A percentile compares a stretch with the other conserved stretches of the same genome.
These are phyloP conservation scores for Ogataea hybrid DNA, from an alignment of 1,139 yeast genomes.

Conservation along the genomic window DNA sequence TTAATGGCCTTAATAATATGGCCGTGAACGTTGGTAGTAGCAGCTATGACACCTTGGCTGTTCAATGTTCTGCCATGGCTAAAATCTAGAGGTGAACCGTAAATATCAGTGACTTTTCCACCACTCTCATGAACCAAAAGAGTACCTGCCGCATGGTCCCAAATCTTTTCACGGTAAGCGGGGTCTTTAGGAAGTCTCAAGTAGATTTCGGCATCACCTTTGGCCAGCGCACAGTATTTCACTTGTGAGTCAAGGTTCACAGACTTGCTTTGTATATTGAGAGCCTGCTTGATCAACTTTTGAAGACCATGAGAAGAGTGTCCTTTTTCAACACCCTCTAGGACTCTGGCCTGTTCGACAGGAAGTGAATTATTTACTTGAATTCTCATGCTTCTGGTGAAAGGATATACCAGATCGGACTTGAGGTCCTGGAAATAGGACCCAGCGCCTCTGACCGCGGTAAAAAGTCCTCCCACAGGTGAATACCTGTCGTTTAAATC, in stretches of 20 bases:
- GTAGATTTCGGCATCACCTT: slow-evolving; percentile 91
- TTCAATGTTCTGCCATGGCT: slow-evolving; percentile 80
- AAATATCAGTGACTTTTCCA: slow-evolving; percentile 82
- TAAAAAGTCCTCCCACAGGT: slow-evolving; percentile 64
- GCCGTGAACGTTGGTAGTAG: slow-evolving; percentile 61
- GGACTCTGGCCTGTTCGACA: slow-evolving; percentile 59
- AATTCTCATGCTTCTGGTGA: slow-evolving; percentile 35
- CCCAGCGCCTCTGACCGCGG: slow-evolving; percentile 75
- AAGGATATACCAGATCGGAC: slow-evolving; percentile 36
- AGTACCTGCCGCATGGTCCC: slow-evolving; percentile 99
- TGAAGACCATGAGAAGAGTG: slow-evolving; percentile 95
- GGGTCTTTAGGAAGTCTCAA: slow-evolving; percentile 79
- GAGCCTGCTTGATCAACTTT: slow-evolving; percentile 59
- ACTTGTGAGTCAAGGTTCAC: slow-evolving; percentile 92
- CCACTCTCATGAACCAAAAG: slow-evolving; percentile 86
- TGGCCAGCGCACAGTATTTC: slow-evolving; percentile 85
- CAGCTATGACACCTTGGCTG: slow-evolving; percentile 92
- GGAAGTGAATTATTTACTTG: slow-evolving; percentile 42
- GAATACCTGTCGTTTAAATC: slow-evolving; percentile 37
- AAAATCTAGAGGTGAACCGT: slow-evolving; percentile 73
- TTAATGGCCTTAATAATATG: slow-evolving; percentile 62
- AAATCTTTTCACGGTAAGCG: slow-evolving; percentile 84
- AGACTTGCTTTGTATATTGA: slow-evolving; percentile 57
- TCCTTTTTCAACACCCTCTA: slow-evolving; percentile 96
- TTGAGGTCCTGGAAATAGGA: slow-evolving; percentile 57